Conservation (phyloP, 2,329 filamentous ascomycete genomes). For the Ophiostoma perfectum region DNA sequence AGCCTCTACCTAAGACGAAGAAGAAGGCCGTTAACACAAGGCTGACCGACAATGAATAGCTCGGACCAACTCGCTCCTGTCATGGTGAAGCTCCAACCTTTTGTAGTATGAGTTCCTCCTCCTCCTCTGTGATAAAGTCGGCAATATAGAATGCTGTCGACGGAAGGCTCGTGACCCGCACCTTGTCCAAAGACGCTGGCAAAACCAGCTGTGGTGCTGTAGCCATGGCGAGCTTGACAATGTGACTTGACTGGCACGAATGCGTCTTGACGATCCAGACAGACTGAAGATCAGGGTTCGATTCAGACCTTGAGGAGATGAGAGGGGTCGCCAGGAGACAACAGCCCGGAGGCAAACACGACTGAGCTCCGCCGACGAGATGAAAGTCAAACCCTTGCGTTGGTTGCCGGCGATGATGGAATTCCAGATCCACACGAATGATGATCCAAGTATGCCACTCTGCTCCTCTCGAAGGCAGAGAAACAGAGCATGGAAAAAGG, state of each 20-base stretch:
- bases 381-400: not conserved
- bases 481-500: not conserved
- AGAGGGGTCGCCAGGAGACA: not conserved
- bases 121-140: constrained; percentile 70
- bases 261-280: not conserved
- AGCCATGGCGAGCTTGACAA: not conserved
- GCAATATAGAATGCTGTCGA: constrained; percentile 74
- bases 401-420: not conserved
- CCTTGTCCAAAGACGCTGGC: constrained; percentile 47
- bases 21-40: not conserved
- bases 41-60: not conserved
- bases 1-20: constrained; percentile 43
- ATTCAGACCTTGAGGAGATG: not conserved
- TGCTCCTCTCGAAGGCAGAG: not conserved
- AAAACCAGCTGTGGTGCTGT: constrained; percentile 29
- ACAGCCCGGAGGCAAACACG: not conserved
- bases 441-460: not conserved
- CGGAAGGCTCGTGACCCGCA: constrained; percentile 52
- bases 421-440: constrained; percentile 15
- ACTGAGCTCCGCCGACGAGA: not conserved
- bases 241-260: not conserved
- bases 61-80: not conserved
- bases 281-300: not conserved
- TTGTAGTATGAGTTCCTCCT: constrained; percentile 64
- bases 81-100: constrained; percentile 48